Evolutionary conservation across 164 flowering plant species (phyloP).

Genomic region (grape (Vitis vinifera)): ASM3070453v1 NC_081812.1:14008501-14009000

Average conservation of each 20-base stretch:
- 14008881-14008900: conserved; percentile 35
- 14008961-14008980: conserved; percentile 36
- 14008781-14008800: conserved; percentile 18
- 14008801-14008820: conserved; percentile 23
- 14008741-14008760: conserved; percentile 55
- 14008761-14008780: conserved; percentile 27
- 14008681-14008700: conserved; percentile 91
- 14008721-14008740: conserved; percentile 73
- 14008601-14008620: conserved; percentile 70
- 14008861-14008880: conserved; percentile 75
- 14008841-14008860: conserved; percentile 87
- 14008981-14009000: conserved; percentile 41
- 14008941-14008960: conserved; percentile 53
- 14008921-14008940: conserved; percentile 61
- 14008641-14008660: conserved; percentile 91
- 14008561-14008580: conserved; percentile 33
- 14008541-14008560: conserved; percentile 33
- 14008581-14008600: conserved; percentile 50
- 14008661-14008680: conserved; percentile 83
- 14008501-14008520: conserved; percentile 42
- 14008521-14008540: conserved; percentile 35
- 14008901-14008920: conserved; percentile 48
- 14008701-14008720: conserved; percentile 68
- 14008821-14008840: conserved; percentile 67
- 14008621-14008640: conserved; percentile 84